Evolutionary conservation across 2,329 filamentous ascomycete genomes (phyloP), one percentile per base, ranked within the genome.

Genomic region (Xenoacremonium recifei): DNA sequence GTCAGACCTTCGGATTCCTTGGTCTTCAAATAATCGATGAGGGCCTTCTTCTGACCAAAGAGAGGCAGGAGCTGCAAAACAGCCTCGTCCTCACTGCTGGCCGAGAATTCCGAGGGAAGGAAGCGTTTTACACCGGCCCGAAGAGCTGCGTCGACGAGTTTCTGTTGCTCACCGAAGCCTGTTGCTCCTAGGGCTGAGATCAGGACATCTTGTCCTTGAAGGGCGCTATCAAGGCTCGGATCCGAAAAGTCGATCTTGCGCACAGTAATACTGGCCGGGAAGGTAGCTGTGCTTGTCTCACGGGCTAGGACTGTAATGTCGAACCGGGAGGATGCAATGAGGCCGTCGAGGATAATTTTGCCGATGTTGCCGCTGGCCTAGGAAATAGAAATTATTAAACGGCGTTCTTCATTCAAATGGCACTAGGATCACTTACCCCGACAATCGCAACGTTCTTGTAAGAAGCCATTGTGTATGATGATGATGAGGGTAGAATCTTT

Each of bases 121-220:
- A 79, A 77, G 17, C 74, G 67, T 50, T 73, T 68, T 5, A 81
- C 75, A 6, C 76, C 74, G 6, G 76, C 76, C 6, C 65, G 64
- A 18, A 76, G 64, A 17, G 75, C 70, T 2, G 76, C 77, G 39
- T 80, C 72, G 31, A 79, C 71, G 45, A 80, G 58, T 21, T 64
- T 65, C 21, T 64, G 61, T 48, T 80, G 77, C 15, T 64, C 61
- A 43, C 79, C 73, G 4, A 51, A 37, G 11, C 41, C 43, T 7
- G 47, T 31, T 6, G 74, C 54, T 13, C 66, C 69, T 15, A 79
- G 63, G 2, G 70, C 62, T 12, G 69, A 71, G 20, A 81, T 44
- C n/a, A 53, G 36, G 9, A 15, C 45, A 30, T 52, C 45, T 7
- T 50, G 44, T 17, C 39, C 48, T n/a, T 38, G 42, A 35, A 52